Base-by-base conservation (phyloP, 345 rosid genomes). In the Nasturtium officinale region DNA sequence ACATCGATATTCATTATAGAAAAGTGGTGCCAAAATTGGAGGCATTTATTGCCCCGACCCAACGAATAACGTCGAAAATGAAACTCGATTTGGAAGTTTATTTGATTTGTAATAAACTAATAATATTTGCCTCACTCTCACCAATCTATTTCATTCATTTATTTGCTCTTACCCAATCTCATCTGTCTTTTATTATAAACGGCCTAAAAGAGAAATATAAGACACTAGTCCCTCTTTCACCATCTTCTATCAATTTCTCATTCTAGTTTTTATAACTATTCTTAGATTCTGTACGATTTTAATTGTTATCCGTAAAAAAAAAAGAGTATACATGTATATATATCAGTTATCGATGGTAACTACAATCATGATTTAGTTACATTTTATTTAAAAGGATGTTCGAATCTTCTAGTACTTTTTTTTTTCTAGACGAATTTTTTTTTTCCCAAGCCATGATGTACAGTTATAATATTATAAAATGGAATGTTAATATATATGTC, bases 21-120 rank as follows among this genome's bases (percentile, higher is more conserved):
- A 61, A 50, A 69, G 69, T 75, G 69, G 75, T 69, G 70, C 75
- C 70, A 76, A 76, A 76, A 68, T 42, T 61, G 33, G 61, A 76
- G 70, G 75, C 79, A 76, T 76, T 76, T 43, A 76, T 48, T 69
- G 69, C 42, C 38, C 74, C 55, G 64, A 68, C 64, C 25, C 29
- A 68, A 68, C 58, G 51, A 48, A 68, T 74, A 57, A 68, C 69
- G 69, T 61, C 57, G 69, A 75, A 68, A 75, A 75, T 53, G 74
- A 75, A 61, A 43, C 74, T 61, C 46, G 32, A 76, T 61, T 60
- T 69, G 79, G 79, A 69, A 53, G 20, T 52, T 69, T 69, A 30
- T 76, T 23, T 69, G 40, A 18, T 50, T 52, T 43, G 51, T 61
- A 12, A 25, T n/a, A n/a, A n/a, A n/a, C n/a, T n/a, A n/a, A n/a